Evolutionary conservation across 352 stramenopile genomes (phyloP).

Genomic region (Pythium aristosporum): DNA sequence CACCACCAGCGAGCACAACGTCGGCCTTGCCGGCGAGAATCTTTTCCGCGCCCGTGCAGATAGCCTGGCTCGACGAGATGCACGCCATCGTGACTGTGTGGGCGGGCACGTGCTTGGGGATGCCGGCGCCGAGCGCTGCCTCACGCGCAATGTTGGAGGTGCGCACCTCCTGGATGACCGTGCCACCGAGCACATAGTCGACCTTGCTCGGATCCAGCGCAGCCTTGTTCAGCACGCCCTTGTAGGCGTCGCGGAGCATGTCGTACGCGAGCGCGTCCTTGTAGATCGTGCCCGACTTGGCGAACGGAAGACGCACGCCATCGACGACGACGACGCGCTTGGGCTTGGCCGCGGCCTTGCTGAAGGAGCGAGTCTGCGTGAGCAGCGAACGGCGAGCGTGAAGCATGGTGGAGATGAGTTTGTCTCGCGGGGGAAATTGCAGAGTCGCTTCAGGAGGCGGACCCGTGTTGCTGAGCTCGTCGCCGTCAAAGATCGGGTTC

Average conservation of each 20-base stretch:
- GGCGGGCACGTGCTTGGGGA: constrained; percentile 92
- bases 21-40: constrained; percentile 95
- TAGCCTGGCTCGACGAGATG: constrained; percentile 96
- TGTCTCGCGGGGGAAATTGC: constrained; percentile 21
- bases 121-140: constrained; percentile 94
- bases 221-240: constrained; percentile 94
- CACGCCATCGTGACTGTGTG: constrained; percentile 97
- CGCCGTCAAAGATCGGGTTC: constrained; percentile 5
- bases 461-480: constrained; percentile 1
- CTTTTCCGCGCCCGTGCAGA: constrained; percentile 93
- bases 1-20: constrained; percentile 94
- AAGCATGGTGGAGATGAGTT: constrained; percentile 14
- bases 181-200: constrained; percentile 97
- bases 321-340: constrained; percentile 93
- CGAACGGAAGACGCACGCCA: constrained; percentile 94
- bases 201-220: constrained; percentile 94
- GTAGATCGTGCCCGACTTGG: constrained; percentile 94
- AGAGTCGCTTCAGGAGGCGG: constrained; percentile 9
- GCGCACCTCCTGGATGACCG: constrained; percentile 96
- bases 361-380: constrained; percentile 41
- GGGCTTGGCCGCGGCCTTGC: constrained; percentile 29
- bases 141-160: constrained; percentile 98
- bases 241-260: constrained; percentile 95
- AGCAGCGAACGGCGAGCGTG: constrained; percentile 31
- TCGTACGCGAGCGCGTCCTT: constrained; percentile 97